These are phyloP conservation scores for Dothiorella sarmentorum DNA, from an alignment of 2,329 filamentous ascomycete genomes.

Conservation along the genomic window DNA sequence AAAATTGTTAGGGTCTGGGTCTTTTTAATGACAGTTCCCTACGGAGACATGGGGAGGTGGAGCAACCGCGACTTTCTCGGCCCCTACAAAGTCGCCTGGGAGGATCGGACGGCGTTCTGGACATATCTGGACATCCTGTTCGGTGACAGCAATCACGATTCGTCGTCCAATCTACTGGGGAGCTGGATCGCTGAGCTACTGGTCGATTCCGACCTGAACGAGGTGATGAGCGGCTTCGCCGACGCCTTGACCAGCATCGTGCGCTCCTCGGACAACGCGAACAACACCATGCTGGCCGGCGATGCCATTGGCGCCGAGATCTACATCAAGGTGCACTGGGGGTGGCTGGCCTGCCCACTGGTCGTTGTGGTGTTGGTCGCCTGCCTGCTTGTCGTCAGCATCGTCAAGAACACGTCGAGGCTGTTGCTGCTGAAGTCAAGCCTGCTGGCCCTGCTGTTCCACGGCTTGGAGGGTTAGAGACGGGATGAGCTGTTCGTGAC, in stretches of 20 bases:
- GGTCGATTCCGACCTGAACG: background rate
- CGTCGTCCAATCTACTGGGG: too few relatives aligned
- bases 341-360: background rate
- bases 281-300: background rate
- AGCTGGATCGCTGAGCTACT: too few relatives aligned
- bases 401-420: background rate
- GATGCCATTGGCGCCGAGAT: background rate
- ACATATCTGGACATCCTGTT: too few relatives aligned
- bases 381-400: background rate
- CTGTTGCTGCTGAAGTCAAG: background rate
- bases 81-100: too few relatives aligned
- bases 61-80: too few relatives aligned
- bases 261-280: background rate
- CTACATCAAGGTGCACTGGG: background rate
- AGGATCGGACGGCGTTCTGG: too few relatives aligned
- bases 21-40: too few relatives aligned
- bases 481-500: background rate
- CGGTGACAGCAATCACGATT: too few relatives aligned
- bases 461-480: background rate
- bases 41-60: too few relatives aligned
- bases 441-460: background rate
- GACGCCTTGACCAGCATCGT: background rate
- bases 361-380: background rate
- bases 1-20: too few relatives aligned
- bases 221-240: background rate